Base-by-base conservation (phyloP, 2,329 filamentous ascomycete species). In the Metarhizium guizhouense region DNA sequence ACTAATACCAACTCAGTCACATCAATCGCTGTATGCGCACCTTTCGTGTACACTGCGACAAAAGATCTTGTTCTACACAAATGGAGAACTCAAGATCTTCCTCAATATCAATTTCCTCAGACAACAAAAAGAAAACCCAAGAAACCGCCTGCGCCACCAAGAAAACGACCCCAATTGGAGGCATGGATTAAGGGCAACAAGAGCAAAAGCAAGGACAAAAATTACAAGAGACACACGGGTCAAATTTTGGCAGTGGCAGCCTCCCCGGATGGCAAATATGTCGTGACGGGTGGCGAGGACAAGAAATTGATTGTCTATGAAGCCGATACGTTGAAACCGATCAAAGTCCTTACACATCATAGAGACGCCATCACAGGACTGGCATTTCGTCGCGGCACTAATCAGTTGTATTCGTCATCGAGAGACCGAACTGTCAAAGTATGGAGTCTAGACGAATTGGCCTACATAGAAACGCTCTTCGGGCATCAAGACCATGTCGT, bases 401-500 rank as follows among this genome's bases (percentile, higher is more conserved):
- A 96, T 66, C 92, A 96, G 71, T 76, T 99, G 20, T 99, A 95
- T 74, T 95, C 90, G 3, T 87, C 88, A 56, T 94, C 90, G 54
- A 88, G 87, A 65, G 94, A 99, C 72, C 84, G 94, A 47, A 96
- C 93, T 3, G 87, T 99, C 67, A 97, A 97, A 72, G 87, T 95
- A 36, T 99, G 93, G 90, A 93, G 87, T 62, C 76, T 96, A 47
- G 88, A 96, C 63, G 91, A 95, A 68, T 79, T 96, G 59, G 90
- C 93, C 49, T 99, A 97, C 66, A 83, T 96, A 34, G 94, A 99
- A 71, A 97, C 93, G 0, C 78, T 99, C 0, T 97, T 96, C 67
- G 94, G 94, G 48, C 94, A 99, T 72, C 93, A 96, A 68, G 93
- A 97, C 68, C 81, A 89, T 60, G 88, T 97, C 5, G 79, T 93